Conservation (phyloP, 2,329 filamentous ascomycete species). For the Phialocephala subalpina region DNA sequence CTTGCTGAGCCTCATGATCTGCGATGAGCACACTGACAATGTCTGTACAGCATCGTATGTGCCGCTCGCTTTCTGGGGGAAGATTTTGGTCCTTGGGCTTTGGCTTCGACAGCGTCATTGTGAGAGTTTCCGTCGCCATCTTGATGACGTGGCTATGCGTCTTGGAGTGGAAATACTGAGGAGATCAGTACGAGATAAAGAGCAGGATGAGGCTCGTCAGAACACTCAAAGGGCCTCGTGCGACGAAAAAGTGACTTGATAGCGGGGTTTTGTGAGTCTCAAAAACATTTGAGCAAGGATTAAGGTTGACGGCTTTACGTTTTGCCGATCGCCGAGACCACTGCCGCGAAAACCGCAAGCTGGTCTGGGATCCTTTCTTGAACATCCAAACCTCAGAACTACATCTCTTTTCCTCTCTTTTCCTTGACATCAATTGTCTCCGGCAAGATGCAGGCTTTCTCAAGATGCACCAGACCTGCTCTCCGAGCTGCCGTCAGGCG, state of each 20-base stretch:
- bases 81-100: constrained; percentile 76
- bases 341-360: constrained; percentile 10
- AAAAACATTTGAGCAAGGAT: constrained; percentile 13
- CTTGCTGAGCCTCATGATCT: constrained; percentile 84
- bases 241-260: background rate
- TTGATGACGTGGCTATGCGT: background rate
- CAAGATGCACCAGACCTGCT: constrained; percentile 75
- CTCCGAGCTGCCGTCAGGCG: constrained; percentile 72
- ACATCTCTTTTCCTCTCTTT: constrained; percentile 27
- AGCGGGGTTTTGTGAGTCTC: constrained; percentile 17
- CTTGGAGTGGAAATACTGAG: no score
- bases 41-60: constrained; percentile 92
- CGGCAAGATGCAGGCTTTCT: constrained; percentile 82
- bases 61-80: constrained; percentile 92
- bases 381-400: constrained; percentile 25
- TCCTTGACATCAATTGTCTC: constrained; percentile 43
- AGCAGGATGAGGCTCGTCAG: no score
- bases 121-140: constrained; percentile 70
- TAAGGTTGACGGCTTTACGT: background rate
- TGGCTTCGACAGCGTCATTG: constrained; percentile 59
- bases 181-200: no score
- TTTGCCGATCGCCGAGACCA: constrained; percentile 14
- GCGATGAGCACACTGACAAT: constrained; percentile 94
- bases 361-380: constrained; percentile 13
- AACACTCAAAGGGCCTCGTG: background rate